Percentiles rank a stretch among this genome's conserved stretches.
phyloP scores from a whole-genome alignment of 2,329 filamentous ascomycete genomes.

The Seiridium unicorne region DNA sequence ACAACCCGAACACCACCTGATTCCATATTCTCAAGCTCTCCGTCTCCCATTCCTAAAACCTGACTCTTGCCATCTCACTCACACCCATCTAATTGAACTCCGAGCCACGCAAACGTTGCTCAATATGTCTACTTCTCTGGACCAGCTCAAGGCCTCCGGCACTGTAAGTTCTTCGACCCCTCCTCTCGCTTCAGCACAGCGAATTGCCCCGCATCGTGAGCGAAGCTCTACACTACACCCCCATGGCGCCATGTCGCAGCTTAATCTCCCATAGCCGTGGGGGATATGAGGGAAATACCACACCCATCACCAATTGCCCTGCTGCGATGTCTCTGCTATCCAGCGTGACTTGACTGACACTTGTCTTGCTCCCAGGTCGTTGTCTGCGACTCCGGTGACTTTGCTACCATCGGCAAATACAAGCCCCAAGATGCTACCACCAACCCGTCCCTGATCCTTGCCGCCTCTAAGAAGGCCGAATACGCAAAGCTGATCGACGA shows the following conservation, averaged over 20 bases:
- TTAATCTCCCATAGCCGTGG: not conserved
- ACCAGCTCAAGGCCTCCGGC: conserved; percentile 95
- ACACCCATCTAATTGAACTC: not conserved
- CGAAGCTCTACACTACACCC: conserved; percentile 4
- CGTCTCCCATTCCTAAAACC: not conserved
- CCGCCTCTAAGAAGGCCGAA: conserved; percentile 96
- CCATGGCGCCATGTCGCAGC: not conserved
- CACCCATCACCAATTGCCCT: not conserved
- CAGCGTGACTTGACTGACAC: not conserved
- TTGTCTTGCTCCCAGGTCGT: conserved; percentile 63
- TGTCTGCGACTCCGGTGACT: conserved; percentile 93
- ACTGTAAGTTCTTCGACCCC: conserved; percentile 67
- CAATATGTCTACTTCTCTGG: conserved; percentile 82
- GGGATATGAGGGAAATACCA: not conserved
- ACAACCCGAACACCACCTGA: not conserved
- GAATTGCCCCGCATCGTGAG: conserved; percentile 4
- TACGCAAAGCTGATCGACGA: conserved; percentile 89
- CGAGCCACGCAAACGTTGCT: not conserved
- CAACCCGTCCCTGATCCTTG: conserved; percentile 98
- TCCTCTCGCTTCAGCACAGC: not conserved
- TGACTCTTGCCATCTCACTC: not conserved
- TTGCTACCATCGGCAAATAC: conserved; percentile 95
- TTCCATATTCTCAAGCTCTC: not conserved
- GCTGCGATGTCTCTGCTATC: not conserved
- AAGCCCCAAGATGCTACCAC: conserved; percentile 99